Conservation (phyloP, 805 yeast species). For the Saccharomycopsis olivae region DNA sequence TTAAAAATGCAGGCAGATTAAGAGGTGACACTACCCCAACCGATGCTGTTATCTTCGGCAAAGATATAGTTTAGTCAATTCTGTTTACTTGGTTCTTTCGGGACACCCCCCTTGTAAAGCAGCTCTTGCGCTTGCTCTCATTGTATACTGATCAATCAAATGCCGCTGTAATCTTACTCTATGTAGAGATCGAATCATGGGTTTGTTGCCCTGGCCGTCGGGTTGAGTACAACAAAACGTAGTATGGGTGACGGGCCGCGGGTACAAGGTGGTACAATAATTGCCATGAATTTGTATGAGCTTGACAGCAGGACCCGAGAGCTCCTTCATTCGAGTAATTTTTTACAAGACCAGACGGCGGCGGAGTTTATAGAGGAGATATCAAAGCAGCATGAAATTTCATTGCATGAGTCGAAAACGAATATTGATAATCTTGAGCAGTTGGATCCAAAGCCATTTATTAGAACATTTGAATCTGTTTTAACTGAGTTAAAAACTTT, state of each 20-base stretch:
- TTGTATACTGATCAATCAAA: too few relatives aligned
- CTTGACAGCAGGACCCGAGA: slow-evolving; percentile 13
- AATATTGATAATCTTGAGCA: slow-evolving; percentile 20
- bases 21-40: slow-evolving; percentile 54
- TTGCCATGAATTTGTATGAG: slow-evolving; percentile 19
- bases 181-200: too few relatives aligned
- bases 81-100: too few relatives aligned
- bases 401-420: slow-evolving; percentile 26
- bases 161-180: too few relatives aligned
- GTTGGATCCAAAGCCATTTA: slow-evolving; percentile 88
- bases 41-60: slow-evolving; percentile 74
- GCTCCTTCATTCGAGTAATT: slow-evolving; percentile 13
- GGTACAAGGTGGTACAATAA: too few relatives aligned
- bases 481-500: slow-evolving; percentile 58
- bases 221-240: too few relatives aligned
- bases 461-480: slow-evolving; percentile 84
- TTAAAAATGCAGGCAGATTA: slow-evolving; percentile 64
- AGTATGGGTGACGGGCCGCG: too few relatives aligned
- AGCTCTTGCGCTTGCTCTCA: too few relatives aligned
- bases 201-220: too few relatives aligned
- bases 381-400: slow-evolving; percentile 47
- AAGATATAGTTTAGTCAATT: too few relatives aligned
- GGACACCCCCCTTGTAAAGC: too few relatives aligned
- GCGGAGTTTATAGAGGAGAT: slow-evolving; percentile 74
- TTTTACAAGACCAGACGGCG: slow-evolving; percentile 50